These are phyloP conservation scores for Talaromyces marneffei DNA, from an alignment of 2,329 filamentous ascomycete genomes.

Conservation along the genomic window DNA sequence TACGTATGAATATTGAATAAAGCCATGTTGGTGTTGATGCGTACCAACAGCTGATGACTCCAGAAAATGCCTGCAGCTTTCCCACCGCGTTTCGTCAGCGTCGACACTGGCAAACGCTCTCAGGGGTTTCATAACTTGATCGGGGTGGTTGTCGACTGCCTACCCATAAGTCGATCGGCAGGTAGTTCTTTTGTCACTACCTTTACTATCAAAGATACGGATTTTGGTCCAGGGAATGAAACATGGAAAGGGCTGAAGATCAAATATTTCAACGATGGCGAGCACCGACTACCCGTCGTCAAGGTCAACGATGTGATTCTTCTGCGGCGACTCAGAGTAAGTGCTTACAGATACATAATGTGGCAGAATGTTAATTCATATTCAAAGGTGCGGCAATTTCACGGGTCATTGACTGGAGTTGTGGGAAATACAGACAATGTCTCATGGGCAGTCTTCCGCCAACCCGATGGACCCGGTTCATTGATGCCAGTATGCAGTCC, in stretches of 20 bases:
- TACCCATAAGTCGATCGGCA: conserved; percentile 47
- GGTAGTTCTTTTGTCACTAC: conserved; percentile 57
- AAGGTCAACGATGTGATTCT: conserved; percentile 59
- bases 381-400: conserved; percentile 20
- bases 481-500: conserved; percentile 26
- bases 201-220: conserved; percentile 55
- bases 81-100: conserved; percentile 41
- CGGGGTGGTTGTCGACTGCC: conserved; percentile 64
- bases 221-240: conserved; percentile 36
- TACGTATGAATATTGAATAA: background rate
- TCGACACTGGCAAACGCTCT: conserved; percentile 42
- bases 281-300: conserved; percentile 41
- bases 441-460: conserved; percentile 33
- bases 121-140: conserved; percentile 52
- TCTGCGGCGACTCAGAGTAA: conserved; percentile 53
- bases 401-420: conserved; percentile 22
- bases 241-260: conserved; percentile 45
- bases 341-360: conserved; percentile 15
- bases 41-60: background rate
- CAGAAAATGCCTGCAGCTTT: conserved; percentile 21
- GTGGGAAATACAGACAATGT: conserved; percentile 24
- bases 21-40: background rate
- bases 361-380: background rate
- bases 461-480: conserved; percentile 20
- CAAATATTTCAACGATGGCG: conserved; percentile 54